phyloP scores from a whole-genome alignment of 768 basidiomycete species.

The Termitomyces sp. region DNA sequence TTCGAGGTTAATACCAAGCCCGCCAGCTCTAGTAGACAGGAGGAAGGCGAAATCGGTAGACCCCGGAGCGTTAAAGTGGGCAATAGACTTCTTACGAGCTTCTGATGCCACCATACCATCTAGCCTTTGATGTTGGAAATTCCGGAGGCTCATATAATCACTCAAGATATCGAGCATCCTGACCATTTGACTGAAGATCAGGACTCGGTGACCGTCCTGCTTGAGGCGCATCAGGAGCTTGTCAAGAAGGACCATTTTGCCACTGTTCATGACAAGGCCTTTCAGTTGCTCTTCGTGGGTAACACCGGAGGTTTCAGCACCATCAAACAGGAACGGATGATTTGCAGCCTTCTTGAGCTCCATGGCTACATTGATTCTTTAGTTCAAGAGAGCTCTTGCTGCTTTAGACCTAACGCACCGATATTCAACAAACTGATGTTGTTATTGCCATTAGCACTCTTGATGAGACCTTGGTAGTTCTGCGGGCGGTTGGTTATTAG shows the following conservation, averaged over 20 bases:
- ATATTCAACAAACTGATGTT: slow-evolving; percentile 97
- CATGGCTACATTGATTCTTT: slow-evolving; percentile 61
- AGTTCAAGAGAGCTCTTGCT: neutral
- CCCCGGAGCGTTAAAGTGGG: slow-evolving; percentile 91
- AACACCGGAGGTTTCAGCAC: slow-evolving; percentile 68
- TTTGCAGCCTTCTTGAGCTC: slow-evolving; percentile 98
- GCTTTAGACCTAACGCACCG: slow-evolving; percentile 38
- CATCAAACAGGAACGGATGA: slow-evolving; percentile 97
- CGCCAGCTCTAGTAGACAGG: slow-evolving; percentile 94
- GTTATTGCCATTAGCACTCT: slow-evolving; percentile 83
- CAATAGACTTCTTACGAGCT: slow-evolving; percentile 90
- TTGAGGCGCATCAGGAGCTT: slow-evolving; percentile 90
- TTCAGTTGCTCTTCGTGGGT: slow-evolving; percentile 82
- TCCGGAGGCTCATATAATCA: slow-evolving; percentile 90
- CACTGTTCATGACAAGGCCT: slow-evolving; percentile 97
- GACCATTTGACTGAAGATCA: slow-evolving; percentile 99
- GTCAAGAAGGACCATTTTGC: slow-evolving; percentile 97
- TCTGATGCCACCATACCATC: slow-evolving; percentile 97
- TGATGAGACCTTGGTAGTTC: slow-evolving; percentile 92
- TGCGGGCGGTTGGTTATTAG: slow-evolving; percentile 22
- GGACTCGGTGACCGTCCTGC: slow-evolving; percentile 90
- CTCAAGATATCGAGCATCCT: slow-evolving; percentile 97
- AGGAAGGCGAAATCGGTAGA: slow-evolving; percentile 97
- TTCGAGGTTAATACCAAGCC: slow-evolving; percentile 97
- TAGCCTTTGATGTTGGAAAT: slow-evolving; percentile 89